Evolutionary conservation across 2,329 filamentous ascomycete species (phyloP).

Genomic region (Colletotrichum sp.): DNA sequence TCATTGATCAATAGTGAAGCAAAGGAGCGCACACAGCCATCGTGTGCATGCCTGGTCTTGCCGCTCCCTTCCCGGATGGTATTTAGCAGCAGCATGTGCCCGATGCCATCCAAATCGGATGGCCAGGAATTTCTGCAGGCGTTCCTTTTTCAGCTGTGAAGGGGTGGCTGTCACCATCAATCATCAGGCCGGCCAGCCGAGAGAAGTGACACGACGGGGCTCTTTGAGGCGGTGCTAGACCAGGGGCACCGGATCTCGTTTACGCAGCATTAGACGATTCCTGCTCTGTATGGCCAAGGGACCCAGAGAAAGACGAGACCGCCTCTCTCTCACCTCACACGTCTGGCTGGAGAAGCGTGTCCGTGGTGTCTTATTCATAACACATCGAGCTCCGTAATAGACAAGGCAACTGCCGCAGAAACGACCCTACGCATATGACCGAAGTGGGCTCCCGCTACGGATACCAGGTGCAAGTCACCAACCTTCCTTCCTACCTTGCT

Average conservation of each 20-base stretch:
- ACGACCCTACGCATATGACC: conserved; percentile 2
- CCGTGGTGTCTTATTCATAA: not conserved
- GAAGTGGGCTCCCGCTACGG: not conserved
- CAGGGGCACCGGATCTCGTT: not conserved
- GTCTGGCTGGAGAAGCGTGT: not conserved
- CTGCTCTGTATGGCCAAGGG: not conserved
- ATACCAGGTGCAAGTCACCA: not conserved
- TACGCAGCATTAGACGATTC: not conserved
- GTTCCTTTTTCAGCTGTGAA: conserved; percentile 9
- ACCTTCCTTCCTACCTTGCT: not conserved
- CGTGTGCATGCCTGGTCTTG: not conserved
- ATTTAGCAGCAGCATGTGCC: not conserved
- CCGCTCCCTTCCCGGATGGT: not conserved
- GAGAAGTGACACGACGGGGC: not conserved
- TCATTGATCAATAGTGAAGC: not conserved
- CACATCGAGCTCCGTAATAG: not conserved
- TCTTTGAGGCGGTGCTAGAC: not conserved
- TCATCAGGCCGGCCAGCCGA: not conserved
- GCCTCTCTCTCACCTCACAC: not conserved
- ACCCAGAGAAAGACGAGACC: not conserved
- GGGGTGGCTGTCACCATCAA: not conserved
- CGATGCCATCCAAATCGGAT: not conserved
- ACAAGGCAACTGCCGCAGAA: not conserved
- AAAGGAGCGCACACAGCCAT: not conserved
- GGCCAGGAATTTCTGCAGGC: not conserved